Conservation (phyloP, 2,329 filamentous ascomycete species). For the Stagonosporopsis cucurbitacearum region DNA sequence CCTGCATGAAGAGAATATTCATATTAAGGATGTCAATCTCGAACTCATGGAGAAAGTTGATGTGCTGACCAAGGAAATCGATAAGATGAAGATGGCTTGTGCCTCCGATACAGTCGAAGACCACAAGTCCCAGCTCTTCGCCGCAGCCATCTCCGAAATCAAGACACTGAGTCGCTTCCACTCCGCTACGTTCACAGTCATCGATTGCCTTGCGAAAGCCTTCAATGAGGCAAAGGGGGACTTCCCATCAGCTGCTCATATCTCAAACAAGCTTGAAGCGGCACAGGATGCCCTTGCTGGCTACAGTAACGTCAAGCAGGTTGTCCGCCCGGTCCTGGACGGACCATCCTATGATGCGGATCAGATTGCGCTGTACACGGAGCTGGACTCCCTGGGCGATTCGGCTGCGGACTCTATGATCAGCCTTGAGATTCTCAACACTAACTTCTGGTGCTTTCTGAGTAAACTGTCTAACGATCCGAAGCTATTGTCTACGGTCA, state of each 20-base stretch:
- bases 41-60: background rate
- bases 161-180: conserved; percentile 12
- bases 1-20: background rate
- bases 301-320: background rate
- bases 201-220: background rate
- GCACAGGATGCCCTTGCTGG: conserved; percentile 5
- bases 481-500: conserved; percentile 9
- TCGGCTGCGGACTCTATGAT: background rate
- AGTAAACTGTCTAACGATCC: conserved; percentile 7
- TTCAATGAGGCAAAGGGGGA: background rate
- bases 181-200: background rate
- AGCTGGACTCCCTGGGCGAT: conserved; percentile 1
- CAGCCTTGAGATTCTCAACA: background rate
- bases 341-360: background rate
- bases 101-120: background rate
- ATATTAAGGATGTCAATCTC: background rate
- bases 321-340: background rate
- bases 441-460: conserved; percentile 6
- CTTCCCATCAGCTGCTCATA: background rate
- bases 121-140: background rate
- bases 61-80: no score
- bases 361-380: background rate
- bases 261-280: background rate
- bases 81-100: background rate
- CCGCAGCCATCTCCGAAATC: conserved; percentile 2